Evolutionary conservation across 2,329 filamentous ascomycete genomes (phyloP), one percentile per base, ranked within the genome.

Genomic region (Colletotrichum trifolii): DNA sequence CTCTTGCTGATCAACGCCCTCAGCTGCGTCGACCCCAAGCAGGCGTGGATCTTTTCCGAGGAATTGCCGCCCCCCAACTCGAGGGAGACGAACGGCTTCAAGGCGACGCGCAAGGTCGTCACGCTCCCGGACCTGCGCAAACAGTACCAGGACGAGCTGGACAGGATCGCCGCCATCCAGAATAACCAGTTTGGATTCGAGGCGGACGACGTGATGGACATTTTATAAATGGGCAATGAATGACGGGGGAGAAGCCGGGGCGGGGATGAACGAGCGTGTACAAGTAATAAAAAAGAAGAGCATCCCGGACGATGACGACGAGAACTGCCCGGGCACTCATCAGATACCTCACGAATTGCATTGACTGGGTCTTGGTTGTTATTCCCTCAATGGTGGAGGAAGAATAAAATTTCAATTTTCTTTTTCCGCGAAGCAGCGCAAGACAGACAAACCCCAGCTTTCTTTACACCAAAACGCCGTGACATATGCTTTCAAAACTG

Each of bases 1-100:
- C 81, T 98, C n/a, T 85, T 94, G 67, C 86, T 99, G 48, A 97
- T 99, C 80, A 99, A 99, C 75, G 90, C 93, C 1, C 83, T 99
- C 66, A 93, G 91, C 69, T 97, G 93, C 68, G 93, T 97, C 45
- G 89, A 92, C 53, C 83, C 89, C 63, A 88, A 86, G 70, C 88
- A 92, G 67, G 91, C 97, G 72, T 99, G 96, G 87, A 87, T 97
- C 75, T 89, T 87, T 53, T 77, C 81, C n/a, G 81, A 85, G 69
- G 78, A 83, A 39, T 49, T 68, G 36, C 66, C 66, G 11, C 57
- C 64, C 6, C 64, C 64, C 15, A 64, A 67, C 36, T 57, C 53
- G 33, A 48, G 66, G 38, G 68, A 62, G 15, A 50, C 48, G 11
- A 60, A 47, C 4, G 25, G 25, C 50, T 52, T 56, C 45, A 55